phyloP scores from a whole-genome alignment of 177 flowering plant genomes.

The Vitis hybrid region DNA sequence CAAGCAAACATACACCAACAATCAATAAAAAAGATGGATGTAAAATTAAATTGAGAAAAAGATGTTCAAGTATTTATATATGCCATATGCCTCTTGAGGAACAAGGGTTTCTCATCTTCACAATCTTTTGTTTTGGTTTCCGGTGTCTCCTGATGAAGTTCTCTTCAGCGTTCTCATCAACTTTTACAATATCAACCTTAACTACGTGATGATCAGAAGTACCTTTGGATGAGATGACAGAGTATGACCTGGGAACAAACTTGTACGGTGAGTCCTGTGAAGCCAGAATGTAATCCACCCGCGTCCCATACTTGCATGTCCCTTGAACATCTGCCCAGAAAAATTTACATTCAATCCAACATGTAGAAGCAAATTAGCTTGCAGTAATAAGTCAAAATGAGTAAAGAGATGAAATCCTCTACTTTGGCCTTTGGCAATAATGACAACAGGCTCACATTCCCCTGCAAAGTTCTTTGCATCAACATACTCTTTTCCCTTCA shows the following conservation, averaged over 20 bases:
- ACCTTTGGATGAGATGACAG: constrained; percentile 90
- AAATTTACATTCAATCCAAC: background rate
- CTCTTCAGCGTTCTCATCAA: constrained; percentile 16
- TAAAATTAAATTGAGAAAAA: no score
- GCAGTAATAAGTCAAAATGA: background rate
- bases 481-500: constrained; percentile 65
- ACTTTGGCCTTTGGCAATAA: constrained; percentile 99
- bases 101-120: constrained; percentile 36
- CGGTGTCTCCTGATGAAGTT: constrained; percentile 15
- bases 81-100: constrained; percentile 62
- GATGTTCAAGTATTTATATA: no score
- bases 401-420: constrained; percentile 4
- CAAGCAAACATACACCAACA: no score
- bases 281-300: constrained; percentile 87
- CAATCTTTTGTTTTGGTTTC: constrained; percentile 32
- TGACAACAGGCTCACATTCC: constrained; percentile 86
- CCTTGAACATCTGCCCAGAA: constrained; percentile 81
- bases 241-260: constrained; percentile 85
- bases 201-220: constrained; percentile 98
- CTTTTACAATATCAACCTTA: constrained; percentile 64
- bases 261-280: constrained; percentile 70
- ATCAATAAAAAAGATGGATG: no score
- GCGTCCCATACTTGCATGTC: constrained; percentile 93
- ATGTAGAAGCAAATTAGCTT: background rate
- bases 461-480: constrained; percentile 92